Conservation (phyloP, 257 asterid genomes). For the Primulina eburnea region DNA sequence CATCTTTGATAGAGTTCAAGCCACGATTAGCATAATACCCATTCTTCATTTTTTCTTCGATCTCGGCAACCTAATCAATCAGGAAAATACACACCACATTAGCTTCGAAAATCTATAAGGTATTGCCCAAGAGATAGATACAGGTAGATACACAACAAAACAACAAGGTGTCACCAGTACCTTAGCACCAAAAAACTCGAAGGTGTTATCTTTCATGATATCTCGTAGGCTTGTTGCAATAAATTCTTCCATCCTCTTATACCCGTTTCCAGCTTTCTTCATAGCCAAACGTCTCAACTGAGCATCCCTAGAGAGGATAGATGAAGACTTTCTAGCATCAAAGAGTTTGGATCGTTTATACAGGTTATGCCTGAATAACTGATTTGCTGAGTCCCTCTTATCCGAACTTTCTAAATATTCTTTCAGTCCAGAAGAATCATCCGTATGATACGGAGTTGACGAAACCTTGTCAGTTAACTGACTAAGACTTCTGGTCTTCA, state of each 20-base stretch:
- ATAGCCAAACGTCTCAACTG: constrained; percentile 84
- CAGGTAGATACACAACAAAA: constrained; percentile 21
- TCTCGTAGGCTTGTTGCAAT: constrained; percentile 65
- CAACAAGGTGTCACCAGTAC: constrained; percentile 38
- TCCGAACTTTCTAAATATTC: constrained; percentile 93
- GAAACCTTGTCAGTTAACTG: constrained; percentile 48
- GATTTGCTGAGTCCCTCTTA: constrained; percentile 85
- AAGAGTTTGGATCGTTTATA: constrained; percentile 89
- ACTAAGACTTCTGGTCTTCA: constrained; percentile 55
- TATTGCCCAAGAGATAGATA: constrained; percentile 1
- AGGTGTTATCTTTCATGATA: constrained; percentile 79
- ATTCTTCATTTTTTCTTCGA: constrained; percentile 71
- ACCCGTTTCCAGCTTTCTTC: constrained; percentile 78
- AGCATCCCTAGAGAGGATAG: constrained; percentile 92
- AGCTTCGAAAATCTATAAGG: constrained; percentile 14
- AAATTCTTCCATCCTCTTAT: constrained; percentile 77
- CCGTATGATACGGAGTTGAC: constrained; percentile 50
- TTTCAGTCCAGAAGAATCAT: constrained; percentile 89
- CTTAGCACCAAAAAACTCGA: constrained; percentile 80
- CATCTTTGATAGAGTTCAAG: constrained; percentile 77
- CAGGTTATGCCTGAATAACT: constrained; percentile 84
- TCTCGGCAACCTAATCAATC: constrained; percentile 67
- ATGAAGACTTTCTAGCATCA: constrained; percentile 89
- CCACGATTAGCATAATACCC: constrained; percentile 89
- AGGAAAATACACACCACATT: constrained; percentile 21